Base-by-base conservation (phyloP, 2,329 filamentous ascomycete species). In the Proliferodiscus dingleyae region DNA sequence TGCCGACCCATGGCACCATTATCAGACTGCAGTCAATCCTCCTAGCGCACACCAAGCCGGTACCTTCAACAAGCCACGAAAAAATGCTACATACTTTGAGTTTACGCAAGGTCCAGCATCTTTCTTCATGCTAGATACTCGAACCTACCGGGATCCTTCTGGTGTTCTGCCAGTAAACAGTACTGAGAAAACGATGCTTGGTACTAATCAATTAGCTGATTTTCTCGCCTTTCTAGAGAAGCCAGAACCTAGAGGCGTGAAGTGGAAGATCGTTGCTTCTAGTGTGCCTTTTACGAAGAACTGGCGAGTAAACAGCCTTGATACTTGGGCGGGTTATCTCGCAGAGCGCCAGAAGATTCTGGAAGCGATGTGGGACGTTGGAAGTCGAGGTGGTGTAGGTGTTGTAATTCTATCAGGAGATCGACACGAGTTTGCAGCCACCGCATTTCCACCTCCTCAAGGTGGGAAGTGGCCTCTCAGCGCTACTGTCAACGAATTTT, bases 221-320 rank as follows among this genome's bases (percentile, higher is more conserved):
- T 77, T 98, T 2, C 71, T 96, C 4, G 73, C 74, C 3, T 98
- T 86, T 77, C 74, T 98, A 16, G 71, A 72, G 9, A 80, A 77
- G 1, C 81, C 86, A 0, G 85, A 89, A 52, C 84, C 87, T 0
- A 70, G 71, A 23, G 88, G 89, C 1, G 83, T 96, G 0, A 83
- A 84, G 60, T 98, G 93, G 91, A 97, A 97, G 70, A 82, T 98
- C 58, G 73, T 98, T 41, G 83, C 90, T 15, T 90, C 87, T 30
- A 90, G 87, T 15, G 86, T 97, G 4, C 93, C 93, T 0, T 95
- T 98, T 64, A 97, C 93, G 5, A 95, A 95, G 70, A 98, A 98
- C 66, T 98, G 93, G 91, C 85, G 81, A 19, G 80, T 95, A 53
- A 91, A 93, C 53, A 81, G 81, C 2, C 75, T 83, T 50, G 93